Base-by-base conservation (phyloP, 306 rosid species). In the Ormosia semicastrata region DNA sequence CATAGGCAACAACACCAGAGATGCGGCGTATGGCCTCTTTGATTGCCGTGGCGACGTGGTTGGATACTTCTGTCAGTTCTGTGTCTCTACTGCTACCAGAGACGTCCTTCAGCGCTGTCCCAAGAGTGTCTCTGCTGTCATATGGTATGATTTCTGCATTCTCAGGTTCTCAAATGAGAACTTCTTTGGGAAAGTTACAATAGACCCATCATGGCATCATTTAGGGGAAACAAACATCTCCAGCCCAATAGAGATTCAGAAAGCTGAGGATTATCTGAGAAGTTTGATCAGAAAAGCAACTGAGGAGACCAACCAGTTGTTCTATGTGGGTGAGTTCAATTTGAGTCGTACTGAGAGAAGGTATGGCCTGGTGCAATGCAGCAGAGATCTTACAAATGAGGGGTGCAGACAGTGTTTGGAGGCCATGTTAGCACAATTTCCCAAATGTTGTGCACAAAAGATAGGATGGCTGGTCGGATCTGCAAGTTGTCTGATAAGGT, bases 81-180 rank as follows among this genome's bases (percentile, higher is more conserved):
- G 87, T 10, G 3, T 85, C 65, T 3, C 18, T 7, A 14, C 65
- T 9, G 87, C 85, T 1, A 8, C n/a, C 17, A 63, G 0, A 0
- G 79, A 60, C 7, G 6, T 85, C 4, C 0, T 5, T n/a, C 71
- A 11, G 12, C 43, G 13, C 12, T 84, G 87, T 67, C 63, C 78
- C 1, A 67, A 68, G 24, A 8, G 53, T 2, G 39, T 18, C 8
- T 32, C 85, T 2, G 87, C 69, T 4, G 4, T 74, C 1, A 49
- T 74, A 49, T 84, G 81, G 77, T 84, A 84, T 36, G 73, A 72
- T 7, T 2, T 36, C 6, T 84, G 87, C 52, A 58, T 84, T 10
- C 4, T 62, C 15, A 15, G 43, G 3, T 62, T 33, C 43, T 62
- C 43, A 12, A 13, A 67, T 4, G 8, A 18, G 53, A 40, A 67